A percentile compares a stretch with the other conserved stretches of the same genome.
Conservation (phyloP, 305 asterid genomes). For the Fraxinus greggii region DNA sequence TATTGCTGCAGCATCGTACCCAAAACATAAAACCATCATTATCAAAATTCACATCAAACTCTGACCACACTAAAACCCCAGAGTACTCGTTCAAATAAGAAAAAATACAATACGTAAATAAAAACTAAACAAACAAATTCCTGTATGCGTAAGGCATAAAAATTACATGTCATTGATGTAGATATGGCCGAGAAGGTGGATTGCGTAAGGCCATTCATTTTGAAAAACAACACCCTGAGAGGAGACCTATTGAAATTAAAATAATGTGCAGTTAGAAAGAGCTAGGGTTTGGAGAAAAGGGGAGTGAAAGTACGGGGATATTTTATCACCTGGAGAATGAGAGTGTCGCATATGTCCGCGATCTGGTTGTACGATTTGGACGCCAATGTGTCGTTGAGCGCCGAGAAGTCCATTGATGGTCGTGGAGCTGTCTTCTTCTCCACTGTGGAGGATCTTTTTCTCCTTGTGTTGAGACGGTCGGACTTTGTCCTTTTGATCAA, state of each 20-base stretch:
- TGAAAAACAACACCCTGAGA: slow-evolving; percentile 60
- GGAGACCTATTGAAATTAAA: slow-evolving; percentile 45
- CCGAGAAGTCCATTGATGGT: slow-evolving; percentile 65
- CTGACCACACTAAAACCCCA: not conserved
- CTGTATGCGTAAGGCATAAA: not conserved
- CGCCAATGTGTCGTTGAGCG: slow-evolving; percentile 57
- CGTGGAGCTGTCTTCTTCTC: slow-evolving; percentile 3
- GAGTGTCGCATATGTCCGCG: slow-evolving; percentile 66
- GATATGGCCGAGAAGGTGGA: slow-evolving; percentile 78
- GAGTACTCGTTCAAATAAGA: not conserved
- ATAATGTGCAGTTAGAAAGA: not conserved
- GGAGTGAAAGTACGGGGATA: not conserved
- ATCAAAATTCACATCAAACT: not conserved
- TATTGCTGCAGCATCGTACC: slow-evolving; percentile 48
- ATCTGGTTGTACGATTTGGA: slow-evolving; percentile 57
- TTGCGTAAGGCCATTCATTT: slow-evolving; percentile 89
- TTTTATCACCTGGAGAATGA: slow-evolving; percentile 60
- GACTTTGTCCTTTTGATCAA: not conserved
- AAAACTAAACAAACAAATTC: not conserved
- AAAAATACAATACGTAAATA: not conserved
- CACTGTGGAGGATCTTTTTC: not conserved
- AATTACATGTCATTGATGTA: slow-evolving; percentile 68
- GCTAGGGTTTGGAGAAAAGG: slow-evolving; percentile 34
- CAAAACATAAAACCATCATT: slow-evolving; percentile 10
- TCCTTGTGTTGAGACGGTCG: not conserved